phyloP scores from a whole-genome alignment of 192 early-diverging fungal species.

The Podila horticola region DNA sequence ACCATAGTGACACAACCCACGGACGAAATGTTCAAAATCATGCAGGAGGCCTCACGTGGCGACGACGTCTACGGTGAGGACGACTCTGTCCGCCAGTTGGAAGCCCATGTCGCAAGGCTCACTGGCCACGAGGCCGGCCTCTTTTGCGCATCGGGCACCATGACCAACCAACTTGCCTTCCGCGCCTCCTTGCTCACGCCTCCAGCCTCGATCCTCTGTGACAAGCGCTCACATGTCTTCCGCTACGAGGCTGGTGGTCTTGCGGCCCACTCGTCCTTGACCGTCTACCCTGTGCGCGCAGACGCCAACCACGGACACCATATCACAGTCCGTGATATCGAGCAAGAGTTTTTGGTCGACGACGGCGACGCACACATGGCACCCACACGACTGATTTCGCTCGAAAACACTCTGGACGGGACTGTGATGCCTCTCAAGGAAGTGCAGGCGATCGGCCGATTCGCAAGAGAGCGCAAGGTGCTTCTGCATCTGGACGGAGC shows the following conservation, averaged over 20 bases:
- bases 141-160: slow-evolving; percentile 84
- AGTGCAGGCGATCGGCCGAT: slow-evolving; percentile 67
- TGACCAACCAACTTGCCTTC: slow-evolving; percentile 86
- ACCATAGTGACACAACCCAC: slow-evolving; percentile 62
- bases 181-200: slow-evolving; percentile 76
- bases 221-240: slow-evolving; percentile 81
- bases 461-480: slow-evolving; percentile 65
- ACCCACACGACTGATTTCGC: slow-evolving; percentile 80
- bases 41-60: slow-evolving; percentile 62
- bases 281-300: slow-evolving; percentile 71
- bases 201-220: slow-evolving; percentile 83
- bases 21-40: slow-evolving; percentile 67
- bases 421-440: slow-evolving; percentile 83
- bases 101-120: slow-evolving; percentile 71
- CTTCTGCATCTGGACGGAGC: slow-evolving; percentile 90
- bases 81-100: slow-evolving; percentile 69
- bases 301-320: slow-evolving; percentile 56
- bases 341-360: slow-evolving; percentile 34
- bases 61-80: slow-evolving; percentile 81
- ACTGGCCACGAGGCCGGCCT: slow-evolving; percentile 83
- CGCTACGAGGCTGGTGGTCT: slow-evolving; percentile 84
- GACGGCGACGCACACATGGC: slow-evolving; percentile 63
- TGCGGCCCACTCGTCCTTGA: slow-evolving; percentile 75
- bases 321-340: slow-evolving; percentile 61
- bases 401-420: slow-evolving; percentile 93